A percentile compares a stretch with the other conserved stretches of the same genome.
Conservation (phyloP, 129 eudicot species). For the Arctium lappa region DNA sequence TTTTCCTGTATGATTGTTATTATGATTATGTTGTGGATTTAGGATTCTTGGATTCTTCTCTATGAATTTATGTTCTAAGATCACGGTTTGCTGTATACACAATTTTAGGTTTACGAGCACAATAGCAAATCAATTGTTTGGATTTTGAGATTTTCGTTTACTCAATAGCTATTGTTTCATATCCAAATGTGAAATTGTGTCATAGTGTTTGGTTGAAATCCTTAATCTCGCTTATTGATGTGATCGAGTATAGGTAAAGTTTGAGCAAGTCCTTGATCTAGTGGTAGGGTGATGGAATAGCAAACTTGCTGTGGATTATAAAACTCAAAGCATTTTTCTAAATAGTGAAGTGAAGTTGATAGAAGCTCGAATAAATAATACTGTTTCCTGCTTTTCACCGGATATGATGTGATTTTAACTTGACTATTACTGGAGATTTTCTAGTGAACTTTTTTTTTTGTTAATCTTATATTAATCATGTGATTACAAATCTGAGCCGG, state of each 20-base stretch:
- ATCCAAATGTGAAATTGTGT: background rate
- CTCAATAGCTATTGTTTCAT: background rate
- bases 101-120: background rate
- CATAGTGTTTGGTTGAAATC: background rate
- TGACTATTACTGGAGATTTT: background rate
- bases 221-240: background rate
- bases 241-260: constrained; percentile 6
- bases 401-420: background rate
- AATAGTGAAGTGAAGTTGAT: background rate
- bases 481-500: background rate
- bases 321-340: background rate
- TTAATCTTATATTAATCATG: background rate
- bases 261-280: constrained; percentile 13
- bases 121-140: background rate
- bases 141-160: background rate
- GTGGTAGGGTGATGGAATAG: background rate
- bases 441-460: background rate
- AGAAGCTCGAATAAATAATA: background rate
- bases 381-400: background rate
- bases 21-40: background rate
- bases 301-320: constrained; percentile 15
- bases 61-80: background rate
- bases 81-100: background rate
- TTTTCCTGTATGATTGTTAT: background rate
- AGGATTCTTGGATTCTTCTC: background rate